Evolutionary conservation across 23 red algal species (phyloP).

Genomic region (Agarophyton chilense): DNA sequence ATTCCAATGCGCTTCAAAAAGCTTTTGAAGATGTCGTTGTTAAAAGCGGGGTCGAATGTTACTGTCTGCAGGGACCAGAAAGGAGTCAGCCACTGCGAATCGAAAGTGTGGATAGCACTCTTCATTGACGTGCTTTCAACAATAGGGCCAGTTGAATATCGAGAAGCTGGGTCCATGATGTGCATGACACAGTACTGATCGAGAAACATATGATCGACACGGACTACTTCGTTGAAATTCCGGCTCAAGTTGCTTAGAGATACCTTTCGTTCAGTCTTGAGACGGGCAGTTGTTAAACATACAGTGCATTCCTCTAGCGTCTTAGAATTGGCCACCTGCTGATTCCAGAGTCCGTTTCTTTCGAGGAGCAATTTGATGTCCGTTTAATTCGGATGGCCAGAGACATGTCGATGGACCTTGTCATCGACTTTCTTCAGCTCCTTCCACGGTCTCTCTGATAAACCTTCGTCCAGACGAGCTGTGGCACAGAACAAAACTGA

Average conservation of each 20-base stretch:
- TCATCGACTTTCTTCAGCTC: constrained; percentile 45
- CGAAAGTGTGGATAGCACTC: neutral
- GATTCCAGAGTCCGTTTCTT: constrained; percentile 21
- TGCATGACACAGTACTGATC: neutral
- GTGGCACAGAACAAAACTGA: neutral
- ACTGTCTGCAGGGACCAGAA: neutral
- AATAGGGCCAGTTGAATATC: neutral
- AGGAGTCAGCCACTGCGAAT: neutral
- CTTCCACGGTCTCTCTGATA: neutral
- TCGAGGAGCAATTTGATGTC: constrained; percentile 25
- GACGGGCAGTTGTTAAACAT: neutral
- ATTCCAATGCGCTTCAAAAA: constrained; percentile 2
- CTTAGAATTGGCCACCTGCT: neutral
- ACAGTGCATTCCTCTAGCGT: constrained; percentile 37
- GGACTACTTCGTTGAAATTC: neutral
- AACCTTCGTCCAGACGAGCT: neutral
- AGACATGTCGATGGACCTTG: constrained; percentile 12
- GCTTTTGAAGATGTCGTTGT: neutral
- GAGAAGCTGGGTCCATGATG: neutral
- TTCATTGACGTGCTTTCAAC: neutral
- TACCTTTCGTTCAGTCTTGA: neutral
- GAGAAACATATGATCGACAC: neutral
- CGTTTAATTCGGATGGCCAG: neutral
- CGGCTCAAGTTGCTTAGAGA: neutral
- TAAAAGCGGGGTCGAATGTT: constrained; percentile 12